Evolutionary conservation across 176 grass and related monocot genomes (phyloP), one percentile per base, ranked within the genome.

Genomic region (Oryza glumipatula): DNA sequence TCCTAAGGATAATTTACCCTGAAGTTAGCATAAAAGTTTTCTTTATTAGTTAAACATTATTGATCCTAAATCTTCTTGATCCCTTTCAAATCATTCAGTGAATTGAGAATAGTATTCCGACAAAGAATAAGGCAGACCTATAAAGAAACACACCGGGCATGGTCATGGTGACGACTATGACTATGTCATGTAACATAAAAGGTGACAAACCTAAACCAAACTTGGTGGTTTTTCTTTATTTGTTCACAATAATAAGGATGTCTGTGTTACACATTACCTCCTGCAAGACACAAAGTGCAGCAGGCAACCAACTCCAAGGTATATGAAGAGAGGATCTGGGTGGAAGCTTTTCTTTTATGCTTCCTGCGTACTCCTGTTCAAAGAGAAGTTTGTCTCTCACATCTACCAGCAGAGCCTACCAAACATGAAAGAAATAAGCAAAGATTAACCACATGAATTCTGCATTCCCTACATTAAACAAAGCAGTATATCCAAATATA

Each of bases 371-470:
- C 39, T 99, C 96, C 71, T 87, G 89, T 56, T 99, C 96, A 21
- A 99, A 99, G 33, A 99, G 89, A 85, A 99, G 93, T 71, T 99
- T 99, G 87, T 96, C 96, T 68, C 96, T 94, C 39, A 99, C 81
- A 84, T 99, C 96, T 67, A 92, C 89, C 76, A 99, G 89, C 16
- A 99, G 84, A 65, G 91, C 91, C 96, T 99, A 76, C 74, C 1
- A 19, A 84, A 67, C 15, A 85, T 46, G 2, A 32, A 89, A 21
- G 33, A 89, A 14, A 10, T 36, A 36, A 36, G 35, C 5, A 15
- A 88, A 76, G 54, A 52, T 44, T 32, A 83, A 61, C 86, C 67
- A 76, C 79, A 66, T 72, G 11, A 43, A 65, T 49, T 64, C 21
- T 19, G 51, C 23, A 89, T 81, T 49, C 46, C 47, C 32, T 43